Evolutionary conservation across 2,329 filamentous ascomycete genomes (phyloP).

Genomic region (Eutypa lata): DNA sequence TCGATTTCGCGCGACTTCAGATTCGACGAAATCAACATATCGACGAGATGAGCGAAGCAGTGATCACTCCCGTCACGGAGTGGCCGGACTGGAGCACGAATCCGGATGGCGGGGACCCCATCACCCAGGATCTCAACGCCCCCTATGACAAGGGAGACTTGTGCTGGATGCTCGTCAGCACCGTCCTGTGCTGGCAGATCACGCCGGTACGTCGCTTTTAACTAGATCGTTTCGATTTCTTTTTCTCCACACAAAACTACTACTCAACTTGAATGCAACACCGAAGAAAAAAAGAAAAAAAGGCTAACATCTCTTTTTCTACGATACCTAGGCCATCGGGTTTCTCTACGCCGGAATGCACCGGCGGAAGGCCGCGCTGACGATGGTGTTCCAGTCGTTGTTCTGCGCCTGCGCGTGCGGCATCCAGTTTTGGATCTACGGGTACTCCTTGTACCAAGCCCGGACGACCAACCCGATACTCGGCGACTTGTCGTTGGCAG

Average conservation of each 20-base stretch:
- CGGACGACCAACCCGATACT: constrained; percentile 32
- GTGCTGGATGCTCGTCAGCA: constrained; percentile 39
- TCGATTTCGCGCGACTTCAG: too few relatives aligned
- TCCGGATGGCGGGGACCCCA: constrained; percentile 39
- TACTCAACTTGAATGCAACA: too few relatives aligned
- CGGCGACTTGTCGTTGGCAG: constrained; percentile 34
- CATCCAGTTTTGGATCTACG: constrained; percentile 47
- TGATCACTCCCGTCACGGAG: constrained; percentile 29
- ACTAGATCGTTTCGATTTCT: not conserved
- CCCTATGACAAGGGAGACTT: constrained; percentile 44
- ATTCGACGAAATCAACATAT: too few relatives aligned
- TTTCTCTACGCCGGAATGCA: constrained; percentile 38
- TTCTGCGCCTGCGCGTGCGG: constrained; percentile 43
- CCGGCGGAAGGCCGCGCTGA: constrained; percentile 35
- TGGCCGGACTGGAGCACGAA: constrained; percentile 40
- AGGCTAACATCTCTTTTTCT: not conserved
- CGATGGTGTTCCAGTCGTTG: constrained; percentile 45
- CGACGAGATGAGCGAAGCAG: not conserved
- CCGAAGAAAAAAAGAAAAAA: too few relatives aligned
- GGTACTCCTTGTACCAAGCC: constrained; percentile 40
- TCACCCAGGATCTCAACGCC: constrained; percentile 41
- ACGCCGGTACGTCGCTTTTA: constrained; percentile 21
- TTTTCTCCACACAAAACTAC: not conserved
- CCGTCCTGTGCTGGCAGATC: constrained; percentile 35
- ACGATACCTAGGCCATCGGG: constrained; percentile 27